Conservation (phyloP, 306 rosid genomes). For the Cotoneaster glaucophyllus region DNA sequence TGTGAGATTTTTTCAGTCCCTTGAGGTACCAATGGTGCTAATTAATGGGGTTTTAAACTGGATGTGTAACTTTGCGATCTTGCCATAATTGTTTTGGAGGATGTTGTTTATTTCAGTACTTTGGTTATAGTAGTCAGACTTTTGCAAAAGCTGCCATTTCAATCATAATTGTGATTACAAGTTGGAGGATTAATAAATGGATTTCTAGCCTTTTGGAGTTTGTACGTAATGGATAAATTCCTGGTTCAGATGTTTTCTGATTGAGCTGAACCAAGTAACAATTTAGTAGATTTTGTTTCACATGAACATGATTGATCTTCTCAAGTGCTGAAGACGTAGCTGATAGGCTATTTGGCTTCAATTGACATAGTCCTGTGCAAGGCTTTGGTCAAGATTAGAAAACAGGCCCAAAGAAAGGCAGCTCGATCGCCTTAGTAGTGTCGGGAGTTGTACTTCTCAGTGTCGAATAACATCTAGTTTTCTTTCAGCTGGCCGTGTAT, state of each 20-base stretch:
- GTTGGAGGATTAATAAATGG: neutral
- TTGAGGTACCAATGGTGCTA: slow-evolving; percentile 14
- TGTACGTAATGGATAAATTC: neutral
- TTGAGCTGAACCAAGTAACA: neutral
- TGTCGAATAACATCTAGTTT: too few relatives aligned
- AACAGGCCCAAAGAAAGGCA: neutral
- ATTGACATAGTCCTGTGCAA: neutral
- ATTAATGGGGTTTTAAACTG: neutral
- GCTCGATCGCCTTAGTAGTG: neutral
- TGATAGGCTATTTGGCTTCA: neutral
- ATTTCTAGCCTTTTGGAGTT: neutral
- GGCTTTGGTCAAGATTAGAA: neutral
- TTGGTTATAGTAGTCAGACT: neutral
- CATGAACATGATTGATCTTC: neutral
- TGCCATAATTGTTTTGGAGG: slow-evolving; percentile 8
- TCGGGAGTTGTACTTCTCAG: neutral
- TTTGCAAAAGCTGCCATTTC: neutral
- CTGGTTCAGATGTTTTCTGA: neutral
- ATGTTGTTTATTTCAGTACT: slow-evolving; percentile 5
- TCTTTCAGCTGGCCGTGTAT: neutral
- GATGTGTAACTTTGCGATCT: slow-evolving; percentile 5
- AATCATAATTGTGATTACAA: neutral
- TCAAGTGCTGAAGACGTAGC: neutral
- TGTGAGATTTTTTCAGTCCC: slow-evolving; percentile 29
- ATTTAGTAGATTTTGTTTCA: neutral